Percentiles rank a stretch among this genome's conserved stretches.
phyloP scores from a whole-genome alignment of 305 asterid genomes.

The Rubia balearica region DNA sequence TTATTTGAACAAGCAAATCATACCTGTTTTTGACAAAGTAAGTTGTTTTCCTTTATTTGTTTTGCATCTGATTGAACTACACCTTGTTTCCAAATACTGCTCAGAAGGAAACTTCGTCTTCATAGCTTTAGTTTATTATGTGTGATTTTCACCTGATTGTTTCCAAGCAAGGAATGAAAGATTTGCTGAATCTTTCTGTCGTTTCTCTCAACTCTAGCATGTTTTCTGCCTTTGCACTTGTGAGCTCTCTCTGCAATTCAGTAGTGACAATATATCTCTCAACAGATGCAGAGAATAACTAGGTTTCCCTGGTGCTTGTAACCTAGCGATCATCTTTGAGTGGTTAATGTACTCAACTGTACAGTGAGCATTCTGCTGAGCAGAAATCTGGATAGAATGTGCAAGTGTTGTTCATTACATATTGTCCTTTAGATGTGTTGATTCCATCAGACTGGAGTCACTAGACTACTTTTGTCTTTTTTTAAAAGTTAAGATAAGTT shows the following conservation, averaged over 20 bases:
- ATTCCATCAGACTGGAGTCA: neutral
- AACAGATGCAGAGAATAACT: neutral
- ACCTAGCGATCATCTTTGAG: neutral
- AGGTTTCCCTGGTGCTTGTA: neutral
- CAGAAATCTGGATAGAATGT: neutral
- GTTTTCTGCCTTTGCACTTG: neutral
- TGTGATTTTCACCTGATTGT: neutral
- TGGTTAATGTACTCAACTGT: neutral
- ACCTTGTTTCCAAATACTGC: neutral
- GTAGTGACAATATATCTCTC: neutral
- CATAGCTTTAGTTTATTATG: neutral
- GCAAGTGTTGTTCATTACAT: neutral
- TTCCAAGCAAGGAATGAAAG: neutral
- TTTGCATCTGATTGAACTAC: neutral
- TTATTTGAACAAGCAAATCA: conserved; percentile 71
- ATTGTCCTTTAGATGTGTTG: neutral
- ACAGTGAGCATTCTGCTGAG: neutral
- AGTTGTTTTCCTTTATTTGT: neutral
- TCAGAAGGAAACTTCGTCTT: neutral
- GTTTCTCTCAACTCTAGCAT: neutral
- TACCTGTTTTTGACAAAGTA: conserved; percentile 94
- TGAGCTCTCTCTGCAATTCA: neutral
- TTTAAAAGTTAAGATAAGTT: neutral
- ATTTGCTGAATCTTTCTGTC: neutral
- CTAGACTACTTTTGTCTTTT: neutral